Percentiles rank a stretch among this genome's conserved stretches.
These are phyloP conservation scores for Kokia cookei DNA, from an alignment of 441 rosid species.

Conservation along the genomic window DNA sequence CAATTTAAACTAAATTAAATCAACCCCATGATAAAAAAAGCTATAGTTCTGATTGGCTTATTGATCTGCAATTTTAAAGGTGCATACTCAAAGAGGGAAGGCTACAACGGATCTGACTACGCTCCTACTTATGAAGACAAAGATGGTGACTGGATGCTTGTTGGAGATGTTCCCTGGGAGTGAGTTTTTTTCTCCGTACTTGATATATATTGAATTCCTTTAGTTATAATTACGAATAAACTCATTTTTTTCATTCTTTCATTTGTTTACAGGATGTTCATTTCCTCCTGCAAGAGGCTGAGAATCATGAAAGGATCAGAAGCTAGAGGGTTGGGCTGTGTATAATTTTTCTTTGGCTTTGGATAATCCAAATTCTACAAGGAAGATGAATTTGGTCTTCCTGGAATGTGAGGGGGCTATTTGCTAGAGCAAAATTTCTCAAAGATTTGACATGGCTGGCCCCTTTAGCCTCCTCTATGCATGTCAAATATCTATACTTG, in stretches of 20 bases:
- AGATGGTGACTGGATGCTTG: constrained; percentile 54
- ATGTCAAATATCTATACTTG: background rate
- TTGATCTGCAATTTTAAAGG: background rate
- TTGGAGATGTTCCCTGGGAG: constrained; percentile 46
- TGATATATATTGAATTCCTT: background rate
- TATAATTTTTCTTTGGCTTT: background rate
- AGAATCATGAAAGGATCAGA: constrained; percentile 38
- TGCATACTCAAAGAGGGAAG: constrained; percentile 22
- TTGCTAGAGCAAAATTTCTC: background rate
- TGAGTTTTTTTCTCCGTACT: constrained; percentile 9
- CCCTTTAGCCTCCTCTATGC: too few species aligned
- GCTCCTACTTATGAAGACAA: constrained; percentile 43
- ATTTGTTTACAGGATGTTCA: constrained; percentile 29
- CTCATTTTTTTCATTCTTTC: background rate
- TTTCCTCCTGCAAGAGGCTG: constrained; percentile 35
- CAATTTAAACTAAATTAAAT: background rate
- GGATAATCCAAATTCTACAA: background rate
- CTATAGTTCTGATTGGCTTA: background rate
- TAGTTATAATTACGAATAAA: background rate
- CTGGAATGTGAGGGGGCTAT: background rate
- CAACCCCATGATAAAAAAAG: background rate
- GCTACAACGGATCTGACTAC: constrained; percentile 35
- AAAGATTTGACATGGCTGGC: too few species aligned
- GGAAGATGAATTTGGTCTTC: background rate
- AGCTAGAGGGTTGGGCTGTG: constrained; percentile 20